phyloP scores from a whole-genome alignment of 257 asterid species.

The Ocimum tenuiflorum region DNA sequence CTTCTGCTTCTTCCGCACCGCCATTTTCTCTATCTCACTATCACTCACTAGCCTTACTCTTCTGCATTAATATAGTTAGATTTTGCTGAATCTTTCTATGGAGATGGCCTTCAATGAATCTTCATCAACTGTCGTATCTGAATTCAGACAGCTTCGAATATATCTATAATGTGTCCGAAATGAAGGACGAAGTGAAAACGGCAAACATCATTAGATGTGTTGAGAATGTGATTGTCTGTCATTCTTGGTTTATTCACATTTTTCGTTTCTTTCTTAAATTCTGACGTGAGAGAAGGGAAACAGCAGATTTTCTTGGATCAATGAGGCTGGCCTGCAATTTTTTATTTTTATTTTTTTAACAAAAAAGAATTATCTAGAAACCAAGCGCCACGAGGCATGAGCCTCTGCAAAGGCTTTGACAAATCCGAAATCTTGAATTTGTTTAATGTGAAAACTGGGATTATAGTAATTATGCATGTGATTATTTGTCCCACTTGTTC shows the following conservation, averaged over 20 bases:
- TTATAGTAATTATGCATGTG: slow-evolving; percentile 35
- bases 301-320: slow-evolving; percentile 34
- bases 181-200: not conserved
- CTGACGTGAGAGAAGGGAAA: slow-evolving; percentile 18
- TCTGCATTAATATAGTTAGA: not conserved
- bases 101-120: slow-evolving; percentile 9
- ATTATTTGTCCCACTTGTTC: not conserved
- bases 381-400: slow-evolving; percentile 20
- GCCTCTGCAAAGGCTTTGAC: slow-evolving; percentile 33
- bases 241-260: slow-evolving; percentile 16
- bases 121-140: slow-evolving; percentile 21
- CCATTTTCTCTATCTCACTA: slow-evolving; percentile 11
- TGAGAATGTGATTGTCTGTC: slow-evolving; percentile 20
- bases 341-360: slow-evolving; percentile 10
- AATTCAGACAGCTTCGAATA: slow-evolving; percentile 4
- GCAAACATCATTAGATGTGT: slow-evolving; percentile 14
- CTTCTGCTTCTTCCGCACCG: slow-evolving; percentile 26
- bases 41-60: not conserved
- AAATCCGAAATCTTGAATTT: slow-evolving; percentile 24
- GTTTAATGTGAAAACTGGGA: not conserved
- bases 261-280: not conserved
- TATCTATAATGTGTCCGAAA: not conserved
- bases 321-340: slow-evolving; percentile 33
- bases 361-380: slow-evolving; percentile 20
- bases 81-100: not conserved